Percentiles rank a stretch among this genome's conserved stretches.
Evolutionary conservation across 257 asterid genomes (phyloP).

Genomic region (Voacanga thouarsii): DNA sequence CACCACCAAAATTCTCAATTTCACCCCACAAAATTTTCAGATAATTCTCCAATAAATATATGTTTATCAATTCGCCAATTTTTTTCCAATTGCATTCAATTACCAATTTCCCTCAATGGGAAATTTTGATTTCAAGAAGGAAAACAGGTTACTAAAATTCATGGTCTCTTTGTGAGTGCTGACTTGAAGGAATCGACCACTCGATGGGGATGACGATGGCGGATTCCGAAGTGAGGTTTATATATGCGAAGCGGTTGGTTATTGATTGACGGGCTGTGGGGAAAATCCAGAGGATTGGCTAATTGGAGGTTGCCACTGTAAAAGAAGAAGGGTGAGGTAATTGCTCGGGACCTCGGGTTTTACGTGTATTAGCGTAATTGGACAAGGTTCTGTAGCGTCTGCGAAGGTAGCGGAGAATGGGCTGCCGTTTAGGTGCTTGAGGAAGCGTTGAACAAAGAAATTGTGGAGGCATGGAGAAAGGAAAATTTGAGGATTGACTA

Average conservation of each 20-base stretch:
- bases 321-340: neutral
- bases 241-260: slow-evolving; percentile 11
- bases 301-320: neutral
- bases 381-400: neutral
- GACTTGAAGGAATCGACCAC: neutral
- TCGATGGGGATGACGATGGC: neutral
- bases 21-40: neutral
- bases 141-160: neutral
- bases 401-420: neutral
- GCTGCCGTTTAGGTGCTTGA: neutral
- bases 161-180: neutral
- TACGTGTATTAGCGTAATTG: neutral
- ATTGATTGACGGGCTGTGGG: slow-evolving; percentile 20
- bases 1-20: neutral
- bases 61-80: neutral
- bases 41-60: neutral
- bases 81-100: neutral
- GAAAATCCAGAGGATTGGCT: too few species aligned
- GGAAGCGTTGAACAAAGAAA: neutral
- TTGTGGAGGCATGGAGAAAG: too few species aligned
- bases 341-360: too few species aligned
- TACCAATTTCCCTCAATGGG: neutral
- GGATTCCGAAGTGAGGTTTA: neutral
- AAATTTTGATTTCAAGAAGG: neutral
- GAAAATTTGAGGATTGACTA: too few species aligned